A percentile compares a stretch with the other conserved stretches of the same genome.
Evolutionary conservation across 306 rosid species (phyloP).

Genomic region (Quercus bicolor): DNA sequence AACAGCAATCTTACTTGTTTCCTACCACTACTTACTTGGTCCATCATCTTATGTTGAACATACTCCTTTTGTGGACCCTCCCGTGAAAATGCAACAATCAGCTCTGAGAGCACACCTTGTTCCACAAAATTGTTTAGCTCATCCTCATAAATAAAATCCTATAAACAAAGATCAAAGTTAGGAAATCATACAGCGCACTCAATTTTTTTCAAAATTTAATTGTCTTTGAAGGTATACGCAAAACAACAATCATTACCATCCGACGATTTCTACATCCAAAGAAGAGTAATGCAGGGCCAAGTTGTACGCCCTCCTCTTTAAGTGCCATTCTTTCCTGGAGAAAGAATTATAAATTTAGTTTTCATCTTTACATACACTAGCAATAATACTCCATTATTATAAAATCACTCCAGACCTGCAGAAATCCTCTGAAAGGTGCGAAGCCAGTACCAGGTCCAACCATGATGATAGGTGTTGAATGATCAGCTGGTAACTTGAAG

Average conservation of each 20-base stretch:
- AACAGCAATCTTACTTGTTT: background rate
- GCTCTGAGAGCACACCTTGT: conserved; percentile 62
- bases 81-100: conserved; percentile 82
- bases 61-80: conserved; percentile 83
- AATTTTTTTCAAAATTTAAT: background rate
- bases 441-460: conserved; percentile 99
- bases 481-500: conserved; percentile 83
- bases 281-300: conserved; percentile 83
- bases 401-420: conserved; percentile 60
- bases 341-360: conserved; percentile 13
- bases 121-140: conserved; percentile 76
- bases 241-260: conserved; percentile 51
- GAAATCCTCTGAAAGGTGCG: conserved; percentile 97
- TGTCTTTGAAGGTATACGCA: conserved; percentile 1
- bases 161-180: conserved; percentile 21
- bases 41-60: conserved; percentile 86
- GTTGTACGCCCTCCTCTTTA: conserved; percentile 61
- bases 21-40: conserved; percentile 46
- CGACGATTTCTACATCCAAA: conserved; percentile 93
- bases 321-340: conserved; percentile 83
- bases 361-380: background rate
- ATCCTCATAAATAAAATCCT: conserved; percentile 93
- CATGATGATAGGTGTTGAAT: conserved; percentile 69
- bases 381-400: background rate
- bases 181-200: conserved; percentile 18